Percentiles rank a stretch among this genome's conserved stretches.
These are phyloP conservation scores for Vaccinium vitisidaea DNA, from an alignment of 148 eudicot species.

Conservation along the genomic window DNA sequence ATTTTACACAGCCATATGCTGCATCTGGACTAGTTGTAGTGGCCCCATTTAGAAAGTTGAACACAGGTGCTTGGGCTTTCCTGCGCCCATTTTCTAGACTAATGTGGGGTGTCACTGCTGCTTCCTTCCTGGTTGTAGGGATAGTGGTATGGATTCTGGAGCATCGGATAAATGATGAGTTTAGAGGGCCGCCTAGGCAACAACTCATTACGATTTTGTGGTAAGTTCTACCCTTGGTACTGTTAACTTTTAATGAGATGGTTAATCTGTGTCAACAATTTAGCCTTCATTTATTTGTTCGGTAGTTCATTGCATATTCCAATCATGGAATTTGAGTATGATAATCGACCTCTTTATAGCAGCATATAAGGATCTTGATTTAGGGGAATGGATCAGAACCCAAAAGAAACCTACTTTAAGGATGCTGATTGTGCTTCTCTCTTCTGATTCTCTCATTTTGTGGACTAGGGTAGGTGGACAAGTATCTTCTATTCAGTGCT, in stretches of 20 bases:
- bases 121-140: conserved; percentile 70
- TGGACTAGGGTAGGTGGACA: not conserved
- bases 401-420: not conserved
- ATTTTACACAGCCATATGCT: conserved; percentile 86
- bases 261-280: not conserved
- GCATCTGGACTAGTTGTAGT: conserved; percentile 89
- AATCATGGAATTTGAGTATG: not conserved
- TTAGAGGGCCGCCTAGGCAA: conserved; percentile 76
- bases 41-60: conserved; percentile 63
- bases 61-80: conserved; percentile 85
- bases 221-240: conserved; percentile 38
- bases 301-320: not conserved
- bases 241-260: not conserved
- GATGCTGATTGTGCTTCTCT: not conserved
- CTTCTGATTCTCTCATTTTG: not conserved
- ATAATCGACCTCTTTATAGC: not conserved
- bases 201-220: conserved; percentile 86
- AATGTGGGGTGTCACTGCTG: conserved; percentile 80
- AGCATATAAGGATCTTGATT: not conserved
- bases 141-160: conserved; percentile 92
- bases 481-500: not conserved
- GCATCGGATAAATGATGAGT: conserved; percentile 87
- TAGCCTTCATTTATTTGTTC: not conserved
- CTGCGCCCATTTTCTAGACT: conserved; percentile 71
- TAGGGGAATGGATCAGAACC: not conserved